Base-by-base conservation (phyloP, 805 yeast genomes). In the Alloascoidea africana region DNA sequence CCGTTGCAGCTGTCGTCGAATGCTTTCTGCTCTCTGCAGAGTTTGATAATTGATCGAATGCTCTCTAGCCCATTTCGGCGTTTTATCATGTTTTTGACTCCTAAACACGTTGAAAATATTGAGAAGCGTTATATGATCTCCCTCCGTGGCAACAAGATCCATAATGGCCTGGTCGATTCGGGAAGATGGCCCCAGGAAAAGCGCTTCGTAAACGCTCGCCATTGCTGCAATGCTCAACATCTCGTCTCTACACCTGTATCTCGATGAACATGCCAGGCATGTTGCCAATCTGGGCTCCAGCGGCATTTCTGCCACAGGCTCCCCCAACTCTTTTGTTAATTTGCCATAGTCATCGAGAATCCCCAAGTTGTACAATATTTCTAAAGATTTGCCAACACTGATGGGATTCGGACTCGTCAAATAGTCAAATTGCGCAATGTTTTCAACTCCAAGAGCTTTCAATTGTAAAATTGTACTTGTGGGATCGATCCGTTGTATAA, bases 91-190 rank as follows among this genome's bases (percentile, higher is more conserved):
- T 4, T 61, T 54, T 34, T 59, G 62, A 76, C 82, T 70, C 11
- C 16, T 17, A 23, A 34, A 82, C 43, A 77, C 83, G 6, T 64
- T 63, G 50, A 63, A 81, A 3, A 84, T 78, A 49, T 85, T 85
- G 32, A 81, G 58, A 34, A 83, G 54, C 0, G 95, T 81, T 34
- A 86, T 53, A 53, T 82, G 94, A 55, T 86, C 96, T 40, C 87
- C 82, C 41, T 80, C 85, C 0, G 73, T 65, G 5, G 79, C 73
- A 23, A 70, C 62, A 50, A 84, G 84, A 52, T 73, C 66, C 34
- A 70, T 73, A 38, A 86, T 54, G 2, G 74, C 70, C 33, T 65
- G 54, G 0, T 86, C 75, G 43, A 76, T 73, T 32, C 79, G 53
- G 45, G 77, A 82, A 38, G 66, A 73, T 1, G 93, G 84, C 27